Percentiles rank a stretch among this genome's conserved stretches.
Conservation (phyloP, 768 basidiomycete genomes). For the Leccinum disarticulatum region DNA sequence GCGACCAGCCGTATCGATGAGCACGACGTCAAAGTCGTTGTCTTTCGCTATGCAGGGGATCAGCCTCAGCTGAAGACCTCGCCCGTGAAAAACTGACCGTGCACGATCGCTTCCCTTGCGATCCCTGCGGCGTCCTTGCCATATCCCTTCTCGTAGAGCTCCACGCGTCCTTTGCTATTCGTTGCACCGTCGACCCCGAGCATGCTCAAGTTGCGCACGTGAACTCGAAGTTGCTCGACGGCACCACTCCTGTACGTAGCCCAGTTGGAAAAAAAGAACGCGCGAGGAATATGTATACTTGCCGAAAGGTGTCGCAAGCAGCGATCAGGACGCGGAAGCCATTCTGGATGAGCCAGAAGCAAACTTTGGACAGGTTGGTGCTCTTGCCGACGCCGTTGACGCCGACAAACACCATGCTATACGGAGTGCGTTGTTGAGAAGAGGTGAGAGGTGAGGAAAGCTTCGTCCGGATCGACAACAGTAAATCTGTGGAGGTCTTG, state of each 20-base stretch:
- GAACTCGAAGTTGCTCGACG: constrained; percentile 95
- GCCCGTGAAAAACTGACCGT: constrained; percentile 53
- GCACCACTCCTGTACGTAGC: constrained; percentile 73
- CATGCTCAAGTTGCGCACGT: constrained; percentile 92
- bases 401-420: constrained; percentile 94
- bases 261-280: constrained; percentile 1
- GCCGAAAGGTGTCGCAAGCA: constrained; percentile 97
- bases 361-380: constrained; percentile 96
- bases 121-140: constrained; percentile 99
- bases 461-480: constrained; percentile 91
- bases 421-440: constrained; percentile 78
- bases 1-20: constrained; percentile 96
- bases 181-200: constrained; percentile 68
- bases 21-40: constrained; percentile 91
- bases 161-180: constrained; percentile 75
- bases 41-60: constrained; percentile 61
- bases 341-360: constrained; percentile 99
- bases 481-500: constrained; percentile 94
- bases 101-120: constrained; percentile 89
- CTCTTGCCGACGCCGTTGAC: constrained; percentile 99
- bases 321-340: constrained; percentile 91
- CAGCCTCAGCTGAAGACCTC: not conserved
- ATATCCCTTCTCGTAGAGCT: constrained; percentile 94
- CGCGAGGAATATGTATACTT: constrained; percentile 18
- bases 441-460: constrained; percentile 71